phyloP scores from a whole-genome alignment of 805 yeast genomes.

The Clavispora phyllophila region DNA sequence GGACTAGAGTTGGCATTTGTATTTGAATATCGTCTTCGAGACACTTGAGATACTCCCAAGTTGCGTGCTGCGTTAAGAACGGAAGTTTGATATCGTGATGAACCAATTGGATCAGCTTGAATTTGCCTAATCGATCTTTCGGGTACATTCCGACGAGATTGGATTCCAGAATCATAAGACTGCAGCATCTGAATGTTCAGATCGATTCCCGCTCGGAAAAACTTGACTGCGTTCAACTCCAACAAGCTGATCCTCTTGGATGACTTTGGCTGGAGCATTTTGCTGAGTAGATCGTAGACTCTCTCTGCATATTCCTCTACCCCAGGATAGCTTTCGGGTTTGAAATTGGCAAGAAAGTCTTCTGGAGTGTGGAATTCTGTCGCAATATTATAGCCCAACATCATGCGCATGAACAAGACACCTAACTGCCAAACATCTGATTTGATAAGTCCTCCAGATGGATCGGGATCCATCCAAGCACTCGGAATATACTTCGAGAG shows the following conservation, averaged over 20 bases:
- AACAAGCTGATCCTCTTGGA: conserved; percentile 76
- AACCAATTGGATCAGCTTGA: conserved; percentile 7
- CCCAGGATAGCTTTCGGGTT: conserved; percentile 36
- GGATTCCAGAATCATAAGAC: not conserved
- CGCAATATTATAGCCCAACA: conserved; percentile 47
- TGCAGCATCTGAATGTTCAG: not conserved
- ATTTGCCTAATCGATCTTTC: not conserved
- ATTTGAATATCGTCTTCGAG: conserved; percentile 22
- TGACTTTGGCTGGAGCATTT: conserved; percentile 60
- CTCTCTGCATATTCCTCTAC: conserved; percentile 65
- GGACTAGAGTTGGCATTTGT: conserved; percentile 4
- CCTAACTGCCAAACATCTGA: conserved; percentile 96
- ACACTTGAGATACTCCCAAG: not conserved
- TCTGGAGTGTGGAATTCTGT: conserved; percentile 55
- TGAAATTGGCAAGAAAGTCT: conserved; percentile 24
- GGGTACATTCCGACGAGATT: not conserved
- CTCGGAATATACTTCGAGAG: conserved; percentile 18
- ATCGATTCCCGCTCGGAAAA: conserved; percentile 60
- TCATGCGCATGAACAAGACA: conserved; percentile 49
- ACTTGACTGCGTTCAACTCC: conserved; percentile 79
- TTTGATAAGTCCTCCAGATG: conserved; percentile 48
- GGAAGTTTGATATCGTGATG: conserved; percentile 9
- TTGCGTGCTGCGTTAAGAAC: conserved; percentile 10
- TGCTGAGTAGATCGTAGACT: conserved; percentile 59
- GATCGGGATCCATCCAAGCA: conserved; percentile 81